Base-by-base conservation (phyloP, 202 grass and related monocot genomes). In the Carex arenaria region DNA sequence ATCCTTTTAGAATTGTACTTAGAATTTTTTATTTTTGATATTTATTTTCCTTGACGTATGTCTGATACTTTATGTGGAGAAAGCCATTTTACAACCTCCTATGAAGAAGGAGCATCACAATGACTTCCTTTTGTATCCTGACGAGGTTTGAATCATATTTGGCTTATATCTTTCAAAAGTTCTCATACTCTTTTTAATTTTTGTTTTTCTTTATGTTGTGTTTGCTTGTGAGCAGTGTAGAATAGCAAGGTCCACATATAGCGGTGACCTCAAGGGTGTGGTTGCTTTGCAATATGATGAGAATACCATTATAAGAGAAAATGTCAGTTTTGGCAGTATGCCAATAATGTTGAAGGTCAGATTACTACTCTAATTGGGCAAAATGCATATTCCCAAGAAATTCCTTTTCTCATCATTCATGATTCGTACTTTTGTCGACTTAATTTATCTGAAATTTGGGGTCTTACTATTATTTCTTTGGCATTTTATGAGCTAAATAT, bases 331-430 rank as follows among this genome's bases (percentile, higher is more conserved):
- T 69, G 95, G 95, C 42, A 19, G 90, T 87, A 82, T 98, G 52
- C 95, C 95, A 43, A 94, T 98, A 82, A 98, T 98, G 95, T 83
- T 98, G 82, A 98, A 87, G 95, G 95, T 98, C 26, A 42, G 64
- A 62, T 47, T 75, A n/a, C 72, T 18, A 7, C 12, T 76, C 26
- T 18, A 18, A 56, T 56, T 56, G 12, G 12, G 7, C 19, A 56
- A 74, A 56, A 76, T 34, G 7, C 14, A 57, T 57, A 76, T 34
- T 76, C 3, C 8, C 7, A 32, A 10, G 6, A 75, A 75, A 32
- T 56, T 4, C 49, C 5, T 57, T 75, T 76, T 18, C 7, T 76
- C 51, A 55, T 76, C 51, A 32, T n/a, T 76, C 51, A 18, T 5
- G 23, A 72, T 72, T 49, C 11, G 0, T 72, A 51, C 69, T n/a